Evolutionary conservation across 2,329 filamentous ascomycete genomes (phyloP), one percentile per base, ranked within the genome.

Genomic region (Orbilia ellipsospora): DNA sequence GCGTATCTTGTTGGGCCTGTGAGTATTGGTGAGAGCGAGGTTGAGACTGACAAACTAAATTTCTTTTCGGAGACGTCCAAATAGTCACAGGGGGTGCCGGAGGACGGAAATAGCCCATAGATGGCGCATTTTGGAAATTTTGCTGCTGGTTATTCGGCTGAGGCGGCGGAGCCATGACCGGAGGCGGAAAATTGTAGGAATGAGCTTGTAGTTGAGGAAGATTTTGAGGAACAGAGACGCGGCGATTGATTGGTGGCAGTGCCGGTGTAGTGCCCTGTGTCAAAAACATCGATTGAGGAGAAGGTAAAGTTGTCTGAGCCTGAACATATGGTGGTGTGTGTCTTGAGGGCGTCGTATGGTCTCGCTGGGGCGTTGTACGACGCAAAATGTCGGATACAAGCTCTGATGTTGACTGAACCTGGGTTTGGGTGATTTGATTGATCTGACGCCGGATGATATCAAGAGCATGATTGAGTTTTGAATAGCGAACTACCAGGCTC

Each of bases 361-460:
- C 31, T 18, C 40, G 51, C 12, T 55, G 55, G 6, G 69, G 62
- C 1, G 69, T 62, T 1, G 50, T 36, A 13, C 63, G 56, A 15
- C 57, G 63, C 42, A 68, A 16, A 42, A 68, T 64, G 31, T 67
- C 70, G 36, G 63, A 63, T 15, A 74, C 63, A 1, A 74, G 51
- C 15, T 74, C 70, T 7, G 61, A 57, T 10, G 63, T 56, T 15
- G 70, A 59, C 51, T 68, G 70, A 10, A 68, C 57, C 1, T 42
- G 45, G 8, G 51, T 67, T 18, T 16, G 51, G 16, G 63, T 74
- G 2, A 74, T 68, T 52, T 68, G 70, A 23, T 68, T 74, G 2
- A 74, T 68, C 51, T 68, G 70, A 23, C 64, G 62, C 2, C 70
- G 63, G 16, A 74, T 68, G 4, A 50, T 23, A 28, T 68, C 70